A percentile compares a stretch with the other conserved stretches of the same genome.
Evolutionary conservation across 2,329 filamentous ascomycete species (phyloP).

Genomic region (Teratosphaeriaceae sp.): DNA sequence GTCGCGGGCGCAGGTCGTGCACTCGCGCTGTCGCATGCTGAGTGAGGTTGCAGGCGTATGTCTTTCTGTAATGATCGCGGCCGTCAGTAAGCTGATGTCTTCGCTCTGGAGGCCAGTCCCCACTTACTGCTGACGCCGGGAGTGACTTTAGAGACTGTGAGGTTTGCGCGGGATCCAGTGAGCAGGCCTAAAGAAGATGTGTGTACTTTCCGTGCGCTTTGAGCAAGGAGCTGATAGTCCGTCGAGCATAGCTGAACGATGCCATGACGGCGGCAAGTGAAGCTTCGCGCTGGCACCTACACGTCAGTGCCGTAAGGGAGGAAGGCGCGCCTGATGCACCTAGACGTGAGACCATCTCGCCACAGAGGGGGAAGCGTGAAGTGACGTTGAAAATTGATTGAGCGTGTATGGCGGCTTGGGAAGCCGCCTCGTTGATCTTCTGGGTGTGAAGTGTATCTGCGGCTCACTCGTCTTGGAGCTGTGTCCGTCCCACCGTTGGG

Average conservation of each 20-base stretch:
- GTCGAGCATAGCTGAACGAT: not conserved
- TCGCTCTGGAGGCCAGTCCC: no score
- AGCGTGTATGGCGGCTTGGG: no score
- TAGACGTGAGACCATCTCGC: no score
- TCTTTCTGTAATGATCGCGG: not conserved
- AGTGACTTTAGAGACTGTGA: not conserved
- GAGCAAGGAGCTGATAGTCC: not conserved
- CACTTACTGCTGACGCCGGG: not conserved
- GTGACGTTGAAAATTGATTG: slow-evolving; percentile 1
- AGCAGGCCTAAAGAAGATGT: no score
- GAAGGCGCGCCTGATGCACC: no score
- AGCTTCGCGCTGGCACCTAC: no score
- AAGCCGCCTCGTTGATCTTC: no score
- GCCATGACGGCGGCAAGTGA: not conserved
- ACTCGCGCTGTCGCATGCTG: not conserved
- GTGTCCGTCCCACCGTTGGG: no score
- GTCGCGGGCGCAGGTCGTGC: slow-evolving; percentile 7
- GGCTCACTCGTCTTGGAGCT: no score
- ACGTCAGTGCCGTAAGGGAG: no score
- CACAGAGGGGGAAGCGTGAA: not conserved
- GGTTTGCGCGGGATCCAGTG: not conserved
- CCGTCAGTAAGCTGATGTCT: not conserved
- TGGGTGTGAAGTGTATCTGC: no score
- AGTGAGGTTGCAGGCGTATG: not conserved
- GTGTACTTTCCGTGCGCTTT: no score